Percentiles rank a stretch among this genome's conserved stretches.
phyloP scores from a whole-genome alignment of 495 filamentous ascomycete genomes.

The Patellaria atrata region DNA sequence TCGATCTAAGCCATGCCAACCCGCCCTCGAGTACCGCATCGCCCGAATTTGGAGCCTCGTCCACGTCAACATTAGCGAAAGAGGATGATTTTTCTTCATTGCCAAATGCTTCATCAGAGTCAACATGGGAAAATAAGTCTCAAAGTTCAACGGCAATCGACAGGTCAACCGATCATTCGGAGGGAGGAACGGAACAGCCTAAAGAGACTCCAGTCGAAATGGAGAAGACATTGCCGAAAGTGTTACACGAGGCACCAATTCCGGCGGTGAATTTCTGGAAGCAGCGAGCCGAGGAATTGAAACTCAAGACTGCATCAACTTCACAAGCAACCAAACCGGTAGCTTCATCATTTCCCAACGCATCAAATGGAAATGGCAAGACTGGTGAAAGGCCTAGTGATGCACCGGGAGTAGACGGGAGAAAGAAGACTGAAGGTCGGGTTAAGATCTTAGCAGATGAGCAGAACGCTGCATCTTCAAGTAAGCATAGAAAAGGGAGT shows the following conservation, averaged over 20 bases:
- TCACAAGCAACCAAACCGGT: too few species aligned
- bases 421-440: too few species aligned
- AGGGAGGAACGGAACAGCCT: constrained; percentile 19
- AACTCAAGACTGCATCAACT: constrained; percentile 46
- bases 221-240: constrained; percentile 34
- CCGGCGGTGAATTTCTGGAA: constrained; percentile 80
- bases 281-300: constrained; percentile 53
- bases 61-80: constrained; percentile 49
- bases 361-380: too few species aligned
- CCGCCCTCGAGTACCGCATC: constrained; percentile 46
- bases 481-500: too few species aligned
- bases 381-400: too few species aligned
- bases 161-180: constrained; percentile 16
- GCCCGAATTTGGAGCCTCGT: constrained; percentile 50
- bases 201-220: constrained; percentile 39
- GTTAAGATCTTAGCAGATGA: too few species aligned
- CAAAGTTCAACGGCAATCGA: constrained; percentile 36
- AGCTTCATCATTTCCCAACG: too few species aligned
- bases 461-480: too few species aligned
- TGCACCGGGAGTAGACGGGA: too few species aligned
- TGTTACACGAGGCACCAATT: constrained; percentile 64
- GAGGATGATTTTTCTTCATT: constrained; percentile 55
- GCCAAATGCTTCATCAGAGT: constrained; percentile 49
- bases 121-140: constrained; percentile 53
- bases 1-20: constrained; percentile 3